Evolutionary conservation across 345 rosid species (phyloP).

Genomic region (Anacardium occidentale): DNA sequence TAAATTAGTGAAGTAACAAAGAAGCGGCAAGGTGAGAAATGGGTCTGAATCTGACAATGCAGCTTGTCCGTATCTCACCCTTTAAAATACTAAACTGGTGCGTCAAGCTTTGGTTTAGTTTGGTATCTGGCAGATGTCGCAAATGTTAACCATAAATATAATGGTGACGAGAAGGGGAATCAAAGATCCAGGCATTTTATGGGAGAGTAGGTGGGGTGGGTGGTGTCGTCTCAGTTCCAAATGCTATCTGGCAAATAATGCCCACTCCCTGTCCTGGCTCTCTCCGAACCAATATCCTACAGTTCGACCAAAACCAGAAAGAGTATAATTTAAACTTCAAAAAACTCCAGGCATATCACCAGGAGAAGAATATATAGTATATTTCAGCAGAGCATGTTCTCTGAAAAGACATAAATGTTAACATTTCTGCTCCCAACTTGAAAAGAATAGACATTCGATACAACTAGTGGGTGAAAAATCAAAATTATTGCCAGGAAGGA

Average conservation of each 20-base stretch:
- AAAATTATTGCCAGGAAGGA: conserved; percentile 9
- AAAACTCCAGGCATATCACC: neutral
- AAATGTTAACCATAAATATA: neutral
- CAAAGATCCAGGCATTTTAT: neutral
- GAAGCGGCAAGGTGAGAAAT: too few species aligned
- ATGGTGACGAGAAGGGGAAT: neutral
- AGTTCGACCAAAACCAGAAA: neutral
- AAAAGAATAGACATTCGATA: conserved; percentile 22
- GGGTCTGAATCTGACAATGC: neutral
- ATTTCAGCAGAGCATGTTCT: too few species aligned
- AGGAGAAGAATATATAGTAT: neutral
- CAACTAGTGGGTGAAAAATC: conserved; percentile 13
- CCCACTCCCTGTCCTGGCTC: neutral
- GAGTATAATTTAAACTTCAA: neutral
- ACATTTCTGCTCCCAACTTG: conserved; percentile 15
- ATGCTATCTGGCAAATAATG: neutral
- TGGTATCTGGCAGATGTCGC: conserved; percentile 5
- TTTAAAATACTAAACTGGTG: neutral
- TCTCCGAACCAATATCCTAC: neutral
- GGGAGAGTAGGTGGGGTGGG: neutral
- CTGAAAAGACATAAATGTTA: neutral
- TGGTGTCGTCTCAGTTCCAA: neutral
- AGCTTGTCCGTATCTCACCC: conserved; percentile 7
- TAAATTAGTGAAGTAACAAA: too few species aligned
- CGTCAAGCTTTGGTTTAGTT: neutral